Evolutionary conservation across 371 early-diverging fungal genomes (phyloP).

Genomic region (Haplosporangium sp.): DNA sequence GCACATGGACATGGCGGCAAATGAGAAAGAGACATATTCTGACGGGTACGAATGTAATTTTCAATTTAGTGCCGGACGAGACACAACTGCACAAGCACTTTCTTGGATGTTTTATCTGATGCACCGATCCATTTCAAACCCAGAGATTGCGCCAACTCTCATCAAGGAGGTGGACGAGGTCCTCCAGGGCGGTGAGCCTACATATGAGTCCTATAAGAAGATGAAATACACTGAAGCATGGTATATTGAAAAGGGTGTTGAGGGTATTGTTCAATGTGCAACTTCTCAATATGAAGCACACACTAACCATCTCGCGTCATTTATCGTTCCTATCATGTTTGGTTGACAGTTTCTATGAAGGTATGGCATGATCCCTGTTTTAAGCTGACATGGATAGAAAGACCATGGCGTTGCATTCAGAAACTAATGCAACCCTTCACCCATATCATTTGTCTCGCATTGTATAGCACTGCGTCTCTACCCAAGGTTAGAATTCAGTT

Average conservation of each 20-base stretch:
- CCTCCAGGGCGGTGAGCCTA: slow-evolving; percentile 30
- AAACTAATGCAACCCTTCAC: slow-evolving; percentile 8
- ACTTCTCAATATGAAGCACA: too few relatives aligned
- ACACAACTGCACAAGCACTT: slow-evolving; percentile 63
- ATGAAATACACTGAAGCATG: slow-evolving; percentile 67
- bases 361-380: slow-evolving; percentile 20
- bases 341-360: slow-evolving; percentile 63
- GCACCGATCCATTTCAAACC: slow-evolving; percentile 34
- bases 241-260: slow-evolving; percentile 46
- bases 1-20: too few relatives aligned
- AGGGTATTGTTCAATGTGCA: neutral
- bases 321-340: neutral
- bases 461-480: slow-evolving; percentile 75
- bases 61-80: slow-evolving; percentile 40
- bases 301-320: too few relatives aligned
- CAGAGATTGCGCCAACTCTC: slow-evolving; percentile 52
- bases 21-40: too few relatives aligned
- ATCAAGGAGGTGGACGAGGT: slow-evolving; percentile 64
- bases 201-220: slow-evolving; percentile 59
- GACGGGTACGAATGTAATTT: neutral
- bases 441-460: slow-evolving; percentile 59
- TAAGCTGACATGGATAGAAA: slow-evolving; percentile 2
- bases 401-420: too few relatives aligned
- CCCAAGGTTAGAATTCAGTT: slow-evolving; percentile 45
- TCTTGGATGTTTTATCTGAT: slow-evolving; percentile 48